A percentile compares a stretch with the other conserved stretches of the same genome.
Conservation (phyloP, 208 protist genomes). For the Trypanosoma theileri region DNA sequence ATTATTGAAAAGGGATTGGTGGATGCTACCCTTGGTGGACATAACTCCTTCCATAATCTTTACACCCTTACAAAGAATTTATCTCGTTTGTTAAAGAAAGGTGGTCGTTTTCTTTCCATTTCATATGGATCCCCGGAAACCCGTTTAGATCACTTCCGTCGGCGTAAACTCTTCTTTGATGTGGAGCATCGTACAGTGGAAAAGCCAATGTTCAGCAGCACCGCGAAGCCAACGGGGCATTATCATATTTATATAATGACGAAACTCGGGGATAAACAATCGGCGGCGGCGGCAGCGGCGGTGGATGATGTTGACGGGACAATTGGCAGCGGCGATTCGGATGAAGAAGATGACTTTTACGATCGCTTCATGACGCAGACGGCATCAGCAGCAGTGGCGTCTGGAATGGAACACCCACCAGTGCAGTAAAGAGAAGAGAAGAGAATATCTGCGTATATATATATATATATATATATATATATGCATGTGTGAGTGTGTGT, state of each 20-base stretch:
- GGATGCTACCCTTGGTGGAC: conserved; percentile 82
- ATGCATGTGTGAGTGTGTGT: conserved; percentile 9
- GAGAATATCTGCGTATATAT: too few relatives aligned
- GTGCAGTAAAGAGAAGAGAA: too few relatives aligned
- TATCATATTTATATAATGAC: conserved; percentile 93
- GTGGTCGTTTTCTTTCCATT: conserved; percentile 78
- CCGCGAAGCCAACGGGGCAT: conserved; percentile 70
- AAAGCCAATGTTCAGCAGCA: conserved; percentile 86
- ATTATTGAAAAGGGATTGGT: conserved; percentile 90
- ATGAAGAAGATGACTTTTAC: conserved; percentile 93
- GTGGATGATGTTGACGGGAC: conserved; percentile 28
- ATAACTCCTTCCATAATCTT: conserved; percentile 89
- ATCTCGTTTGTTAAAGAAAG: conserved; percentile 85
- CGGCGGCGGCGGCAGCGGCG: conserved; percentile 33
- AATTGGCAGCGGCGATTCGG: conserved; percentile 41
- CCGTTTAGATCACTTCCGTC: conserved; percentile 88
- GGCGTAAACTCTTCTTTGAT: conserved; percentile 84
- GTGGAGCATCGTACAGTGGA: conserved; percentile 84
- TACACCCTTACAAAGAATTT: conserved; percentile 90
- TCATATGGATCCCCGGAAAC: conserved; percentile 90
- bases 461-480: conserved; percentile 7
- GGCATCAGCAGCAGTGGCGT: conserved; percentile 23
- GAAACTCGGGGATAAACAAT: conserved; percentile 58
- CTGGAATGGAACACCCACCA: background rate
- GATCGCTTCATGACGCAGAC: conserved; percentile 92